Conservation (phyloP, 371 early-diverging fungal species). For the Coemansia sp. region DNA sequence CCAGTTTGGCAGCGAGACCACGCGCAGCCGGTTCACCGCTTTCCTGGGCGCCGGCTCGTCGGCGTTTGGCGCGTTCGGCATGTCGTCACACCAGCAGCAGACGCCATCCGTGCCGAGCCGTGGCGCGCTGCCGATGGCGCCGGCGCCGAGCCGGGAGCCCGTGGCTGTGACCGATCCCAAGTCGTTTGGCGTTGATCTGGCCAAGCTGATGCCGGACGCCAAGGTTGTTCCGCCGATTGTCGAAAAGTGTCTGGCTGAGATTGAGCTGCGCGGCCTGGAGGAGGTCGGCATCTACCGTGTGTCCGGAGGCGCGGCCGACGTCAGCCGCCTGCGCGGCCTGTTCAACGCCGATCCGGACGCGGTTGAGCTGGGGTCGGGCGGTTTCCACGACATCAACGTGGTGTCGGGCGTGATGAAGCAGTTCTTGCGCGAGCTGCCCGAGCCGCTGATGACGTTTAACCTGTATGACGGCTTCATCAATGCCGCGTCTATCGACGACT, state of each 20-base stretch:
- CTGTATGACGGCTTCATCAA: conserved; percentile 79
- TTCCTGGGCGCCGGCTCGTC: conserved; percentile 42
- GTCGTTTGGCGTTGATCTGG: conserved; percentile 65
- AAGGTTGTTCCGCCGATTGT: conserved; percentile 59
- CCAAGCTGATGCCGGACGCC: conserved; percentile 60
- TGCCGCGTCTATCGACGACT: conserved; percentile 75
- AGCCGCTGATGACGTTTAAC: conserved; percentile 83
- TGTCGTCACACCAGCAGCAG: conserved; percentile 19
- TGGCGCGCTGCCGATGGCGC: conserved; percentile 17
- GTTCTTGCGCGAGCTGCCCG: conserved; percentile 90
- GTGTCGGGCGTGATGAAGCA: conserved; percentile 91
- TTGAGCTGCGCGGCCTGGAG: conserved; percentile 76
- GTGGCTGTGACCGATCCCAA: conserved; percentile 23
- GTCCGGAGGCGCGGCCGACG: conserved; percentile 68
- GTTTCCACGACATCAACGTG: conserved; percentile 80
- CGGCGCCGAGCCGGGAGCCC: conserved; percentile 2
- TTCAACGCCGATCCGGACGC: conserved; percentile 63
- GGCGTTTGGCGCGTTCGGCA: conserved; percentile 31
- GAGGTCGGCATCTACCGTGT: conserved; percentile 84
- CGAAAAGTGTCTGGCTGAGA: conserved; percentile 72
- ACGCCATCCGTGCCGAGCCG: conserved; percentile 27
- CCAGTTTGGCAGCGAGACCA: conserved; percentile 23
- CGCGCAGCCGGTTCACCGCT: conserved; percentile 44
- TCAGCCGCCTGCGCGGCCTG: conserved; percentile 59
- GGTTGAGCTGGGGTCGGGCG: conserved; percentile 63